These are phyloP conservation scores for Galerina sulciceps DNA, from an alignment of 768 basidiomycete genomes.

Conservation along the genomic window DNA sequence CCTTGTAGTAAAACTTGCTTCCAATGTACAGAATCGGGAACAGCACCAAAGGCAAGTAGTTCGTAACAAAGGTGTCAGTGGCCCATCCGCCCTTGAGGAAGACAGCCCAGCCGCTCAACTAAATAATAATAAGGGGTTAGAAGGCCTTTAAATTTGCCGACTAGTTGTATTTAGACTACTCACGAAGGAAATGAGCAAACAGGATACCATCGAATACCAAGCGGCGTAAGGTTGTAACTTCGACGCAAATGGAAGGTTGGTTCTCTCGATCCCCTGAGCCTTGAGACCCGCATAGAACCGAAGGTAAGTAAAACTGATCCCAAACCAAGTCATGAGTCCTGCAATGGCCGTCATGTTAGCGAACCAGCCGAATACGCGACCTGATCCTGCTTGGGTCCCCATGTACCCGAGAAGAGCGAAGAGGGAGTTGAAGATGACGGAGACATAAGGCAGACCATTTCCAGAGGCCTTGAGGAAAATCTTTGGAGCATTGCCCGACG, in stretches of 20 bases:
- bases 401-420: constrained; percentile 84
- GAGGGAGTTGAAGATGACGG: constrained; percentile 67
- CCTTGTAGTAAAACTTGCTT: constrained; percentile 58
- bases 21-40: constrained; percentile 79
- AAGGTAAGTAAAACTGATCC: constrained; percentile 75
- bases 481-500: constrained; percentile 79
- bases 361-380: constrained; percentile 81
- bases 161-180: constrained; percentile 25
- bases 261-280: constrained; percentile 77
- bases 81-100: constrained; percentile 48
- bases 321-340: constrained; percentile 83
- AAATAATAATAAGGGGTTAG: not conserved
- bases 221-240: constrained; percentile 76
- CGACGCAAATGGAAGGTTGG: constrained; percentile 70
- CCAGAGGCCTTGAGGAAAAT: constrained; percentile 73
- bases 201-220: constrained; percentile 52
- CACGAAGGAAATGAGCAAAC: constrained; percentile 65
- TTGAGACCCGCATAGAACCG: constrained; percentile 87
- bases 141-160: not conserved
- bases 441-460: constrained; percentile 76
- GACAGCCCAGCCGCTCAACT: constrained; percentile 51
- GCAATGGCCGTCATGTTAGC: constrained; percentile 72
- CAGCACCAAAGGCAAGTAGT: constrained; percentile 70
- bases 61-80: constrained; percentile 77
- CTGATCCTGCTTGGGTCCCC: constrained; percentile 69